Conservation (phyloP, 352 stramenopile genomes). For the Globisporangium ultimum region DNA sequence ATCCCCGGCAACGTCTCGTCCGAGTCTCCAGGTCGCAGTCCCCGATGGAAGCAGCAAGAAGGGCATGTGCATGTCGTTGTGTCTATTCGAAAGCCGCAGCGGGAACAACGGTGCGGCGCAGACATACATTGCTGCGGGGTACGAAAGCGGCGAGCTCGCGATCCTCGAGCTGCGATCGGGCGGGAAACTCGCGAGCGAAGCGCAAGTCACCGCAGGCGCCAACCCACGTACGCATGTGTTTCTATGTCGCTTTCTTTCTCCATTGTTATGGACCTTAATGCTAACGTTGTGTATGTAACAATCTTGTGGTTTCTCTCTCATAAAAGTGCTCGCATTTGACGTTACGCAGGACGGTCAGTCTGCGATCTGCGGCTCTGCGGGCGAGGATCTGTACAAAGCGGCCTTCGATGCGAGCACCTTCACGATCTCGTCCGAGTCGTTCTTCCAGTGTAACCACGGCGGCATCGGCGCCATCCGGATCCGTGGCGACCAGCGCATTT, state of each 20-base stretch:
- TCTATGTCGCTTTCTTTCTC: neutral
- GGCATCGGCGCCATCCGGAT: conserved; percentile 69
- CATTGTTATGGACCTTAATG: neutral
- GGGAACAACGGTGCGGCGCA: neutral
- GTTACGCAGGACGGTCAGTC: conserved; percentile 45
- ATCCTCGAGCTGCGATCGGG: conserved; percentile 57
- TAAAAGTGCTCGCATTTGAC: conserved; percentile 73
- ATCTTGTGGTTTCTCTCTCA: neutral
- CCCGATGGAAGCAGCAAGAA: conserved; percentile 28
- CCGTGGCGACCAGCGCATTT: conserved; percentile 68
- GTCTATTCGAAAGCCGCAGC: conserved; percentile 23
- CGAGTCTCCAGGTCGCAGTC: conserved; percentile 29
- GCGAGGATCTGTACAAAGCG: conserved; percentile 43
- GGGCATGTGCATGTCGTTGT: conserved; percentile 35
- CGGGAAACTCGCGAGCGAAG: conserved; percentile 47
- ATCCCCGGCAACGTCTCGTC: conserved; percentile 12
- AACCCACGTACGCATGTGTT: conserved; percentile 43
- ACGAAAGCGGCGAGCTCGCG: conserved; percentile 69
- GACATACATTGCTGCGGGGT: conserved; percentile 56
- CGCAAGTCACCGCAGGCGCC: conserved; percentile 34
- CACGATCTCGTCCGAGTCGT: conserved; percentile 30
- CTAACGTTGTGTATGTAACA: neutral
- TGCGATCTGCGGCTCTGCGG: conserved; percentile 60
- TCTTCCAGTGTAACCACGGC: conserved; percentile 57
- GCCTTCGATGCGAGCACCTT: conserved; percentile 43